These are phyloP conservation scores for Phyllachora maydis DNA, from an alignment of 2,329 filamentous ascomycete species.

Conservation along the genomic window DNA sequence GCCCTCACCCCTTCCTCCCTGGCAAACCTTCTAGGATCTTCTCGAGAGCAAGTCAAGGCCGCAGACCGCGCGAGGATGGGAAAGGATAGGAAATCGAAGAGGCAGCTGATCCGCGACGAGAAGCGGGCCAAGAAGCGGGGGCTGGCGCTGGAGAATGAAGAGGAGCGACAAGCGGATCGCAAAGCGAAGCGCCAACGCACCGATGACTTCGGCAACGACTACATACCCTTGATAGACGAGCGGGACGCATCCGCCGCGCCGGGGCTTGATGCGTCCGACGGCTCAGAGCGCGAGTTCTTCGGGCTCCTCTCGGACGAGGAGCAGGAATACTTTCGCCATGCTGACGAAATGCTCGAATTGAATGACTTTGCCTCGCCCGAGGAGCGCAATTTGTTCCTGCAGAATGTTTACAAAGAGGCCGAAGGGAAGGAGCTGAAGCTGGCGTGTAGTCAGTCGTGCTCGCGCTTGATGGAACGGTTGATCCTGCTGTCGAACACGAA, in stretches of 20 bases:
- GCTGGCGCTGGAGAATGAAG: constrained; percentile 9
- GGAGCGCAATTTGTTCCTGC: constrained; percentile 49
- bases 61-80: constrained; percentile 8
- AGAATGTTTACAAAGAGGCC: constrained; percentile 72
- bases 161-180: constrained; percentile 4
- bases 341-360: constrained; percentile 73
- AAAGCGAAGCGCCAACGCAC: constrained; percentile 9
- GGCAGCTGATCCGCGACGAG: constrained; percentile 14
- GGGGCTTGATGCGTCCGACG: constrained; percentile 1
- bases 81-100: constrained; percentile 14
- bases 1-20: too few relatives aligned
- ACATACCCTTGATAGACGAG: constrained; percentile 8
- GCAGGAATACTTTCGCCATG: constrained; percentile 84
- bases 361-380: constrained; percentile 70
- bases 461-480: constrained; percentile 75
- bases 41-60: not conserved
- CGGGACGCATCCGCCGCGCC: constrained; percentile 2
- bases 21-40: too few relatives aligned
- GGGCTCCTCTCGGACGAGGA: constrained; percentile 84
- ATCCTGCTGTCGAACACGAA: constrained; percentile 59
- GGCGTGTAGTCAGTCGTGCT: constrained; percentile 88
- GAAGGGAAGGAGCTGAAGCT: constrained; percentile 89
- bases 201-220: constrained; percentile 2
- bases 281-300: constrained; percentile 58
- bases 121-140: constrained; percentile 14